Percentiles rank a stretch among this genome's conserved stretches.
Conservation (phyloP, 2,329 filamentous ascomycete species). For the Sclerotinia sclerotiorum region DNA sequence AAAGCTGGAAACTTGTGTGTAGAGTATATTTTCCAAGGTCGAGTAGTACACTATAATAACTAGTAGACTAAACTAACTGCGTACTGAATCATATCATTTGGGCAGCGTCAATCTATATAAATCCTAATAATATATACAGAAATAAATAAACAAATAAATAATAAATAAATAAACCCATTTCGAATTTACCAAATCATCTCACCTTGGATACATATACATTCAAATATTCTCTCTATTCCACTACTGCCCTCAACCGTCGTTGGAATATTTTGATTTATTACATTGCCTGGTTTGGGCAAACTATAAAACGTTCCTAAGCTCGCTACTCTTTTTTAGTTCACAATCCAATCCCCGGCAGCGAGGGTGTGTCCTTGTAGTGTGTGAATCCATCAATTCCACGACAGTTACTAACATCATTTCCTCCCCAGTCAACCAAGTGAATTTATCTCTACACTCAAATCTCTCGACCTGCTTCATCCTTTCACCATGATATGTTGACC, state of each 20-base stretch:
- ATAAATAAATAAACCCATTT: neutral
- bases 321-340: slow-evolving; percentile 13
- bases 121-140: neutral
- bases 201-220: neutral
- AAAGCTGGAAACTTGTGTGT: neutral
- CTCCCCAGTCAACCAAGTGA: slow-evolving; percentile 18
- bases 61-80: neutral
- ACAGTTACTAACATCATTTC: neutral
- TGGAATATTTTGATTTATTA: neutral
- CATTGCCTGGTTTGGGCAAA: slow-evolving; percentile 1
- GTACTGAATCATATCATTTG: neutral
- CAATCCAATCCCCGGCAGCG: neutral
- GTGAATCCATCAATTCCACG: neutral
- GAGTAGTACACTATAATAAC: neutral
- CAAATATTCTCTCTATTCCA: neutral
- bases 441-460: slow-evolving; percentile 14
- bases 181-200: neutral
- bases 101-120: neutral
- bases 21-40: neutral
- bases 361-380: neutral
- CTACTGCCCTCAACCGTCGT: too few species aligned
- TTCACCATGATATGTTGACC: slow-evolving; percentile 39
- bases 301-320: neutral
- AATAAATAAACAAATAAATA: neutral
- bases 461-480: slow-evolving; percentile 3